A percentile compares a stretch with the other conserved stretches of the same genome.
phyloP scores from a whole-genome alignment of 75 land plant species.

The Pseudotsuga menziesii region DNA sequence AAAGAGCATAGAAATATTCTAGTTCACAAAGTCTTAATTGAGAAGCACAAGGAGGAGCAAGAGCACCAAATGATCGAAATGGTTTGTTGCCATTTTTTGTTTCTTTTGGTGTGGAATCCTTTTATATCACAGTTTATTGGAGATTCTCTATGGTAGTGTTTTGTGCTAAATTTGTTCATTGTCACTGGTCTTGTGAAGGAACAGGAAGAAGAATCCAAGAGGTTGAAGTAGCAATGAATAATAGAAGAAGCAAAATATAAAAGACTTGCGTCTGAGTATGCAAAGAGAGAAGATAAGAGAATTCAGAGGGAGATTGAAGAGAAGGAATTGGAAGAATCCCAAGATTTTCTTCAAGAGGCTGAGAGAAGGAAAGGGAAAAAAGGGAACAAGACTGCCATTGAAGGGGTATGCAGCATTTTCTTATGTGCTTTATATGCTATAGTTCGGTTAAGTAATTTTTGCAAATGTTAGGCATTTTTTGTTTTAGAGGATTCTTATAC shows the following conservation, averaged over 20 bases:
- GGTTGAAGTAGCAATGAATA: conserved; percentile 66
- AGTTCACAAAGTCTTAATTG: conserved; percentile 91
- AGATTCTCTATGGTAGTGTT: background rate
- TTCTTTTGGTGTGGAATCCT: background rate
- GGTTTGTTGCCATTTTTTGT: conserved; percentile 33
- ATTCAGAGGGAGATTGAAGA: conserved; percentile 83
- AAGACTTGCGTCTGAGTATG: conserved; percentile 71
- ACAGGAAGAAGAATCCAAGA: conserved; percentile 79
- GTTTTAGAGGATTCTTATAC: background rate
- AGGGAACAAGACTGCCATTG: conserved; percentile 67
- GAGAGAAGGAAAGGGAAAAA: conserved; percentile 73
- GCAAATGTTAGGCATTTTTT: background rate
- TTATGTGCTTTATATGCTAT: background rate
- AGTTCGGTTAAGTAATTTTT: background rate
- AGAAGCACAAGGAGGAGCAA: conserved; percentile 97
- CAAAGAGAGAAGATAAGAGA: conserved; percentile 64
- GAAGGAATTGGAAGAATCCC: conserved; percentile 75
- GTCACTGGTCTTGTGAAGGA: conserved; percentile 39
- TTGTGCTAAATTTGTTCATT: background rate
- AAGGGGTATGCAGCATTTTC: conserved; percentile 54
- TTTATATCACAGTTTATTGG: background rate
- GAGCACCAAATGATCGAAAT: conserved; percentile 87
- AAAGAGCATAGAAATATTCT: conserved; percentile 92
- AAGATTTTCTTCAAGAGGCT: conserved; percentile 61
- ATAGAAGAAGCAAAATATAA: conserved; percentile 82